Evolutionary conservation across 495 filamentous ascomycete species (phyloP), one percentile per base, ranked within the genome.

Genomic region (Staphylotrichum longicolle): DNA sequence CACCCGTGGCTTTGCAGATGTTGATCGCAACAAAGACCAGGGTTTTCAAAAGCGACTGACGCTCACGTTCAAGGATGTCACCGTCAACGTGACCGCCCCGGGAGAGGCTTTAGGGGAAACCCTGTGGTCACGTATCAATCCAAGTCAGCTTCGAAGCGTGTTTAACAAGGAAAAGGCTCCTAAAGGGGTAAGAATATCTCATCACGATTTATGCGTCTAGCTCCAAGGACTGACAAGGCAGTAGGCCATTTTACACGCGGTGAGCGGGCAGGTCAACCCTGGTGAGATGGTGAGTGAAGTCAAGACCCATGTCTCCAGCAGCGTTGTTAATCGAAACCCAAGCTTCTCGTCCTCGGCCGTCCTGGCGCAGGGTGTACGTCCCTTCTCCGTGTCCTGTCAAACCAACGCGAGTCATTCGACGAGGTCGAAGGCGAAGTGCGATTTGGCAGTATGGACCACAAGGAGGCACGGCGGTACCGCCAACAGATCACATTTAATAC

Each of bases 271-370:
- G 10, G 78, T 92, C 5, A 82, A 83, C 62, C 84, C 79, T 35
- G 89, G 91, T 20, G 90, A 94, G 35, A 54, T 54, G 51, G 51
- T 54, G n/a, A 54, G 51, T 41, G 49, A 37, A 52, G 7, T 12
- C 49, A 37, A 32, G 6, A 12, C 34, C 33, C 20, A 27, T 27
- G 20, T 27, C 20, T 27, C 20, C 20, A 27, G 20, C 20, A 27
- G 20, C 20, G 20, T 27, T 27, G 20, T 27, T 27, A 27, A 27
- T 27, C 20, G 1, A 7, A 11, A 20, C 10, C 35, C 72, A 87
- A 93, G 84, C 75, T 92, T 41, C 79, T 92, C n/a, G 90, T 93
- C 0, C 78, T 95, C 20, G 89, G 89, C 12, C 82, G 85, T 14
- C 91, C 91, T 7, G 90, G 86, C 61, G 61, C 61, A 4, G 66